These are phyloP conservation scores for Backusella psychrophila DNA, from an alignment of 192 early-diverging fungal genomes.

Conservation along the genomic window DNA sequence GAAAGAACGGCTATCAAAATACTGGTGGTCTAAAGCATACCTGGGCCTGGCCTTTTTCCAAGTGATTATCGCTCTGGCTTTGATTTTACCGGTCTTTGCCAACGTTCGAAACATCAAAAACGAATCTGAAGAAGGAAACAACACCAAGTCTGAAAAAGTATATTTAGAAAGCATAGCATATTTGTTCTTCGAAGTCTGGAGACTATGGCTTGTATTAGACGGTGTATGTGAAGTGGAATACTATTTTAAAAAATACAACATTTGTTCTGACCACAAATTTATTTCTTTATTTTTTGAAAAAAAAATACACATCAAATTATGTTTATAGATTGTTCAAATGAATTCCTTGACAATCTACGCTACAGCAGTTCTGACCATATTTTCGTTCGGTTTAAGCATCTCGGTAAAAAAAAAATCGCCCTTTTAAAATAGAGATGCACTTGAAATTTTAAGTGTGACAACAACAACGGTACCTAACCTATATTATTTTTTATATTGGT, in stretches of 20 bases:
- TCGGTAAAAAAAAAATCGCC: not conserved
- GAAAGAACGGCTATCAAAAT: not conserved
- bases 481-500: not conserved
- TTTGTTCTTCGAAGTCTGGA: not conserved
- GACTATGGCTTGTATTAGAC: not conserved
- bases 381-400: not conserved
- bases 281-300: not conserved
- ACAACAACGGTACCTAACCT: not conserved
- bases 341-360: not conserved
- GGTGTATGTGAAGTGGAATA: not conserved
- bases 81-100: not conserved
- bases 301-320: not conserved
- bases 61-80: not conserved
- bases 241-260: not conserved
- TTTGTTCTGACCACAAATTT: not conserved
- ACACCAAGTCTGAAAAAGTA: not conserved
- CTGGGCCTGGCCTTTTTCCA: not conserved
- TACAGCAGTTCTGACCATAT: not conserved
- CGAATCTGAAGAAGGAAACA: not conserved
- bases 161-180: not conserved
- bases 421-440: not conserved
- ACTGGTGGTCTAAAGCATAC: not conserved
- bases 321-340: not conserved
- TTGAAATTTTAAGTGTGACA: conserved; percentile 1
- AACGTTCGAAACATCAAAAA: not conserved